Percentiles rank a stretch among this genome's conserved stretches.
These are phyloP conservation scores for Amanita exitialis DNA, from an alignment of 768 basidiomycete genomes.

Conservation along the genomic window DNA sequence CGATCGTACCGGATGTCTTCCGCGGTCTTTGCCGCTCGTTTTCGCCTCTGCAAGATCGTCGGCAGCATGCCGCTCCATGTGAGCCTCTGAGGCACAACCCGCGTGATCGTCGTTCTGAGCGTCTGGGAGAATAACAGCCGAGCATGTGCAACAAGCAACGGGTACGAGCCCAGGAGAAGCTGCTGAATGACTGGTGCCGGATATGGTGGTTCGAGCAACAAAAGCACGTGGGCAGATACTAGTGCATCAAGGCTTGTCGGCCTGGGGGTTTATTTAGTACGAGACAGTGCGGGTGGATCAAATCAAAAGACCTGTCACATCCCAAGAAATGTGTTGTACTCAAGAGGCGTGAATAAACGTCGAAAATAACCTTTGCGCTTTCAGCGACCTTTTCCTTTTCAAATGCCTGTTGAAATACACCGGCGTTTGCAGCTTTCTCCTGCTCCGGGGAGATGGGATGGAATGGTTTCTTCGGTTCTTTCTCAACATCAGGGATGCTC, in stretches of 20 bases:
- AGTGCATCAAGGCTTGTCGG: slow-evolving; percentile 54
- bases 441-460: slow-evolving; percentile 19
- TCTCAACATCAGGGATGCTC: slow-evolving; percentile 32
- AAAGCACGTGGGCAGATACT: slow-evolving; percentile 58
- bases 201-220: slow-evolving; percentile 48
- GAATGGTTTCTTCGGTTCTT: slow-evolving; percentile 35
- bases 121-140: slow-evolving; percentile 27
- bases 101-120: not conserved
- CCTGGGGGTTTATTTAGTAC: slow-evolving; percentile 24
- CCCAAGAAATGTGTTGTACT: slow-evolving; percentile 38
- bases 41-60: slow-evolving; percentile 15
- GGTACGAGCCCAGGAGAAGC: slow-evolving; percentile 45
- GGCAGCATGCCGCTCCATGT: slow-evolving; percentile 26
- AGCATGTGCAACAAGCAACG: slow-evolving; percentile 49
- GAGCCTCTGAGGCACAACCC: not conserved
- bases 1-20: slow-evolving; percentile 38
- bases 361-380: slow-evolving; percentile 46
- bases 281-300: not conserved
- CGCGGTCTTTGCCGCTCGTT: slow-evolving; percentile 16
- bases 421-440: slow-evolving; percentile 19
- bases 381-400: slow-evolving; percentile 58
- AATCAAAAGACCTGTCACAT: slow-evolving; percentile 31
- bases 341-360: slow-evolving; percentile 49
- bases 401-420: slow-evolving; percentile 44
- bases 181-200: slow-evolving; percentile 49